Evolutionary conservation across 2,329 filamentous ascomycete genomes (phyloP).

Genomic region (Whalleya microplaca): DNA sequence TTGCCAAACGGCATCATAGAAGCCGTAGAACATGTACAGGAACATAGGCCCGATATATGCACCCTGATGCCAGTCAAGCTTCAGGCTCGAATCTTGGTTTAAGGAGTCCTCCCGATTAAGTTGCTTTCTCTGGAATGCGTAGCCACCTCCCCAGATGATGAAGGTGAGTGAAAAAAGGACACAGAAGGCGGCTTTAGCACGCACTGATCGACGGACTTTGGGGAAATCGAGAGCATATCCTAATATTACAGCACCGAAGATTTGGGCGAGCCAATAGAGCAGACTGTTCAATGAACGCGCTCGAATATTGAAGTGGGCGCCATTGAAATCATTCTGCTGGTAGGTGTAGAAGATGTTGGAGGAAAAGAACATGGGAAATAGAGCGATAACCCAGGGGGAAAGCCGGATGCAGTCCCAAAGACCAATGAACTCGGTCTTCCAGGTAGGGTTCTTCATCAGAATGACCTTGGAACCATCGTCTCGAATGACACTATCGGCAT

Average conservation of each 20-base stretch:
- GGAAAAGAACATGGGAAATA: conserved; percentile 80
- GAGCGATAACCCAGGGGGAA: conserved; percentile 68
- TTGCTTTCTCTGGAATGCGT: conserved; percentile 67
- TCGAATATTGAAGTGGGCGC: conserved; percentile 70
- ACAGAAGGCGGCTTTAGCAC: conserved; percentile 63
- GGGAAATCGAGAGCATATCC: conserved; percentile 66
- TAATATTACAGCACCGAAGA: conserved; percentile 69
- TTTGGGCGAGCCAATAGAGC: conserved; percentile 74
- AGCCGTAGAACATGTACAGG: conserved; percentile 60
- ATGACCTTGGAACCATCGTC: conserved; percentile 73
- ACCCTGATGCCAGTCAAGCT: conserved; percentile 59
- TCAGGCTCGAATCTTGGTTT: conserved; percentile 9
- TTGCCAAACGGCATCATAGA: conserved; percentile 81
- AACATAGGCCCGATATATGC: conserved; percentile 74
- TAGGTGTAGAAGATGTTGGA: conserved; percentile 84
- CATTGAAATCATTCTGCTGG: conserved; percentile 75
- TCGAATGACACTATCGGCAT: conserved; percentile 69
- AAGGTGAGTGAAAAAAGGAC: conserved; percentile 68
- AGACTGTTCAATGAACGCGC: conserved; percentile 72
- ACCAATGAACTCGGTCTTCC: conserved; percentile 71
- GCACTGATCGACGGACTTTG: conserved; percentile 59
- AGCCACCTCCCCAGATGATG: conserved; percentile 73
- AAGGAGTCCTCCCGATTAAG: conserved; percentile 44
- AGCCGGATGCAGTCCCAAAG: conserved; percentile 65
- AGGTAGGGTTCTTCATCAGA: conserved; percentile 76